Evolutionary conservation across 2,329 filamentous ascomycete species (phyloP).

Genomic region (Periconia sp.): DNA sequence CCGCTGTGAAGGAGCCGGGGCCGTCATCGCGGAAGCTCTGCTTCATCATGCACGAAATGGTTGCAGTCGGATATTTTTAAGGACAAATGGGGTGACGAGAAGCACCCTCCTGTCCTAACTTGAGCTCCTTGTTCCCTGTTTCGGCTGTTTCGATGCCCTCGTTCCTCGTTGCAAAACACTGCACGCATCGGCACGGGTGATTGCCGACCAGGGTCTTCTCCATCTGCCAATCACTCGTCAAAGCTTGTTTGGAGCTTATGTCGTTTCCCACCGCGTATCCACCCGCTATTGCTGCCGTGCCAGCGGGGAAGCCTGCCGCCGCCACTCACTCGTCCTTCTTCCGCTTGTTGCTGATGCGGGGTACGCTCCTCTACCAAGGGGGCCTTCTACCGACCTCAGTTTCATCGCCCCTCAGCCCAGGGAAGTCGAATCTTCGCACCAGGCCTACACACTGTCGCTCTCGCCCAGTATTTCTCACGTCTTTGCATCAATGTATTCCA

Average conservation of each 20-base stretch:
- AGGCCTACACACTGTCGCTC: neutral
- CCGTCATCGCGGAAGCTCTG: no score
- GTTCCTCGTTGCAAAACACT: neutral
- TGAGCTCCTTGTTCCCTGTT: neutral
- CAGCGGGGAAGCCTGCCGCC: slow-evolving; percentile 13
- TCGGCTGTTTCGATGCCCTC: neutral
- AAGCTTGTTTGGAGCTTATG: slow-evolving; percentile 15
- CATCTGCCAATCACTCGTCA: slow-evolving; percentile 11
- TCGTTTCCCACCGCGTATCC: neutral
- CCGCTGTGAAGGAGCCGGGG: no score
- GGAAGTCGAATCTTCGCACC: neutral
- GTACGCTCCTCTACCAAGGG: neutral
- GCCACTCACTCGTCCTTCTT: neutral
- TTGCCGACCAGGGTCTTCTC: neutral
- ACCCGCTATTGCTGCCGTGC: slow-evolving; percentile 1
- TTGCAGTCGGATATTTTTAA: no score
- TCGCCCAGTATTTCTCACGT: neutral
- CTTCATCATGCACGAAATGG: no score
- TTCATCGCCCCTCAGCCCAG: neutral
- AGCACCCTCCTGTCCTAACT: neutral
- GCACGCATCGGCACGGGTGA: neutral
- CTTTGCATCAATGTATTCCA: slow-evolving; percentile 1
- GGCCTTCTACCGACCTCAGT: neutral
- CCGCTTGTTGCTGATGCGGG: slow-evolving; percentile 4
- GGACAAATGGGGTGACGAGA: no score